A percentile compares a stretch with the other conserved stretches of the same genome.
These are phyloP conservation scores for Andrographis paniculata DNA, from an alignment of 305 asterid genomes.

Conservation along the genomic window DNA sequence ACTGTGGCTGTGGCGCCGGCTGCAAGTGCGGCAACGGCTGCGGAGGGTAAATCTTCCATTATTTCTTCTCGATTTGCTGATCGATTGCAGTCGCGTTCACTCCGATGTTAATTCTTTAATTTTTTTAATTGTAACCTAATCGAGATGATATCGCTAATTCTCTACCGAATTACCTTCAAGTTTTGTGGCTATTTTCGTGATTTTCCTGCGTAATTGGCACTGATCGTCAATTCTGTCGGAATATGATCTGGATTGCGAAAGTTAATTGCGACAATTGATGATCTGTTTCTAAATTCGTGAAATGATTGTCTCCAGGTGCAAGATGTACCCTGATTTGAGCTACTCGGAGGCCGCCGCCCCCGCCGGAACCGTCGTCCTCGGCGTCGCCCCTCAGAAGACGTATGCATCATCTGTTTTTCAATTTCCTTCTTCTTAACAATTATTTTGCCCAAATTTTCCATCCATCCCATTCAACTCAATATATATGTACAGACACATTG, in stretches of 20 bases:
- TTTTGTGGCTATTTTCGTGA: too few species aligned
- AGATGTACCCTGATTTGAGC: constrained; percentile 46
- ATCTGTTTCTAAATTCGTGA: not conserved
- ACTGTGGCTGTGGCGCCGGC: constrained; percentile 49
- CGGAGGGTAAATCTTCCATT: constrained; percentile 28
- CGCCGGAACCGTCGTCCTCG: constrained; percentile 31
- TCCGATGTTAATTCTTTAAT: too few species aligned
- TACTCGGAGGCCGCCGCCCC: constrained; percentile 41
- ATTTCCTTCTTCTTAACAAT: not conserved
- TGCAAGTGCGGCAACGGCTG: constrained; percentile 60
- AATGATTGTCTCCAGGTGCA: constrained; percentile 28
- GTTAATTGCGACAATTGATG: not conserved
- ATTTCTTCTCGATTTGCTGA: not conserved
- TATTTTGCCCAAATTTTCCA: not conserved
- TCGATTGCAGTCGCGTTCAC: too few species aligned
- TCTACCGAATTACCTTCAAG: too few species aligned
- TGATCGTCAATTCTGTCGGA: too few species aligned
- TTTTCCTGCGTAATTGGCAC: too few species aligned
- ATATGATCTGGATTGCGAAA: not conserved
- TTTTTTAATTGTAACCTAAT: too few species aligned
- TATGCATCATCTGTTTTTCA: constrained; percentile 14
- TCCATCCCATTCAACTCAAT: too few species aligned
- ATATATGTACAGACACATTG: constrained; percentile 20
- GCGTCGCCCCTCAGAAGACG: constrained; percentile 44
- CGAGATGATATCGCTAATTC: too few species aligned